These are phyloP conservation scores for Geotrichum restrictum DNA, from an alignment of 1,139 yeast genomes.

Conservation along the genomic window DNA sequence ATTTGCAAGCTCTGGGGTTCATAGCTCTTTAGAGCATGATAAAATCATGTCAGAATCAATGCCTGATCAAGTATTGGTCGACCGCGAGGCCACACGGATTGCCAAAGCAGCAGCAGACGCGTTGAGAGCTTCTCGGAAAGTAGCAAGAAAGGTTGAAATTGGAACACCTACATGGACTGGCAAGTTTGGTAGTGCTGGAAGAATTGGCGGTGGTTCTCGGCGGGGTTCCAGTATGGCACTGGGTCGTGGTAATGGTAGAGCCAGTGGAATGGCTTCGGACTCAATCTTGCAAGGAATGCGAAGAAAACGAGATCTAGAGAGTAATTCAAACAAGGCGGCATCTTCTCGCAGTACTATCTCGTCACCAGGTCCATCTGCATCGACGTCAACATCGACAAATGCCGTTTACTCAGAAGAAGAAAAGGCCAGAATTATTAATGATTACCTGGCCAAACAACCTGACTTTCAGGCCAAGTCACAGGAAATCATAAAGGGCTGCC, in stretches of 20 bases:
- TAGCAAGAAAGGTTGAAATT: slow-evolving; percentile 58
- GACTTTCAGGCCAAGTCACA: slow-evolving; percentile 44
- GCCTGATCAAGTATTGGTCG: slow-evolving; percentile 55
- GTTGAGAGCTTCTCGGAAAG: slow-evolving; percentile 60
- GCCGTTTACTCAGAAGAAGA: slow-evolving; percentile 20
- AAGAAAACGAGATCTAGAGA: slow-evolving; percentile 32
- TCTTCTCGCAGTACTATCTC: background rate
- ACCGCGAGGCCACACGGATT: slow-evolving; percentile 69
- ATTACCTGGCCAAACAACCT: slow-evolving; percentile 34
- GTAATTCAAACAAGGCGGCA: slow-evolving; percentile 22
- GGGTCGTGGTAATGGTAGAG: background rate
- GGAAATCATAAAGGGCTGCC: slow-evolving; percentile 52
- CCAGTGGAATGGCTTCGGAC: slow-evolving; percentile 25
- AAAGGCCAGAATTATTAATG: slow-evolving; percentile 29
- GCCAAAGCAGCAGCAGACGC: slow-evolving; percentile 79
- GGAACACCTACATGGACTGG: slow-evolving; percentile 98
- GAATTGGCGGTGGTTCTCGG: slow-evolving; percentile 33
- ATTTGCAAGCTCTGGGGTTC: slow-evolving; percentile 68
- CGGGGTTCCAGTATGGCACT: slow-evolving; percentile 2
- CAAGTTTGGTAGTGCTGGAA: slow-evolving; percentile 79
- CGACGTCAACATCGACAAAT: background rate
- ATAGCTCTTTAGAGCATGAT: slow-evolving; percentile 75
- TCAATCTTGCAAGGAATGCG: slow-evolving; percentile 32
- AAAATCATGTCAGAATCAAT: slow-evolving; percentile 58
- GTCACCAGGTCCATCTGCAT: background rate